Evolutionary conservation across 441 rosid genomes (phyloP).

Genomic region (Populus hybrid): DNA sequence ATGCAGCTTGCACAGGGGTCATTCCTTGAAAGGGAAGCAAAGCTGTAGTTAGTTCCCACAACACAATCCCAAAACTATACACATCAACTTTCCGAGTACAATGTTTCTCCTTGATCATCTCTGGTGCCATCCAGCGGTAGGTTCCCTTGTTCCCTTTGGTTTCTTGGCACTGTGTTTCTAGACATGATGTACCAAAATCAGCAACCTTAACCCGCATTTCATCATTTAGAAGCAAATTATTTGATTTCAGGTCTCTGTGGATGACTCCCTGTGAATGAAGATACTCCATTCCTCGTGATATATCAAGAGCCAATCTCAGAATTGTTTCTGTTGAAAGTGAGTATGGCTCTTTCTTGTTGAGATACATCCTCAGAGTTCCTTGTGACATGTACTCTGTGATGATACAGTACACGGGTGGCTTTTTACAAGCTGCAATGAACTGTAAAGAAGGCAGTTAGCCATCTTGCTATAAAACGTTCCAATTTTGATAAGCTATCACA

Average conservation of each 20-base stretch:
- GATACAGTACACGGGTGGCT: constrained; percentile 95
- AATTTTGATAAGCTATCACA: constrained; percentile 1
- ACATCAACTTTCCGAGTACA: constrained; percentile 92
- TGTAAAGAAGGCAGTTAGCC: constrained; percentile 34
- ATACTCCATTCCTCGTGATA: constrained; percentile 98
- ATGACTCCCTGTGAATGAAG: constrained; percentile 97
- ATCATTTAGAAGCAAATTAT: constrained; percentile 82
- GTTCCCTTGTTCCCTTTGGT: constrained; percentile 95
- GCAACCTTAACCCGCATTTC: constrained; percentile 97
- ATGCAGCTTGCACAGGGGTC: constrained; percentile 98
- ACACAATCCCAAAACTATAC: constrained; percentile 92
- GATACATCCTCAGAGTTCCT: constrained; percentile 94
- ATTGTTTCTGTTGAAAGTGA: constrained; percentile 83
- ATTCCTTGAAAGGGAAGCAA: constrained; percentile 98
- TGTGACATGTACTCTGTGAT: constrained; percentile 99
- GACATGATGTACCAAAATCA: constrained; percentile 91
- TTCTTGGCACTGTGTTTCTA: constrained; percentile 85
- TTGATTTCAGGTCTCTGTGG: constrained; percentile 91
- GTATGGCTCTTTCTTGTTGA: constrained; percentile 92
- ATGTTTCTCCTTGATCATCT: constrained; percentile 92
- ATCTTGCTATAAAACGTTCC: constrained; percentile 6
- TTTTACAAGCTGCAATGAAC: constrained; percentile 96
- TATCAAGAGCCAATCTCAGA: constrained; percentile 87
- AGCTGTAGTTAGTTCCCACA: constrained; percentile 96
- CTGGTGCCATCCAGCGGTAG: constrained; percentile 97